These are phyloP conservation scores for Pecoramyces ruminantium DNA, from an alignment of 192 early-diverging fungal species.

Conservation along the genomic window DNA sequence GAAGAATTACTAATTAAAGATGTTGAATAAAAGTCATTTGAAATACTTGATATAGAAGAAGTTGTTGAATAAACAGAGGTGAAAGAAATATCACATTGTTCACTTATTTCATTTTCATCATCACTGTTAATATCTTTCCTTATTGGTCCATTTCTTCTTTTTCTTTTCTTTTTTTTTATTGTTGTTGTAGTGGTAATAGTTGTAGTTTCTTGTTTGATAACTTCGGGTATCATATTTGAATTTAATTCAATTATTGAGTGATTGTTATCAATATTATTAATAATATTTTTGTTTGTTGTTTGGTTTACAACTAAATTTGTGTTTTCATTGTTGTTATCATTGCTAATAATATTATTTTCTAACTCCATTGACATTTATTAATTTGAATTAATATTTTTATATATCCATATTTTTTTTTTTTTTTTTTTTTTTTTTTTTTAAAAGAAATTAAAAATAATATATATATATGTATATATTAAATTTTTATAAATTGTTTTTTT, in stretches of 20 bases:
- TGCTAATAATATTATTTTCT: background rate
- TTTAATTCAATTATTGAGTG: background rate
- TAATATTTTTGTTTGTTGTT: background rate
- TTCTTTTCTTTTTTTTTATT: background rate
- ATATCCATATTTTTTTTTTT: no score
- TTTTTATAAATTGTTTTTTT: no score
- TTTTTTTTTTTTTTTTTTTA: no score
- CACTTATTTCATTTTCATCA: background rate
- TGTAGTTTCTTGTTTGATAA: background rate
- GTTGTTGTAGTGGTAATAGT: background rate
- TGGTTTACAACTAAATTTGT: background rate
- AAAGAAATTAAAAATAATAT: no score
- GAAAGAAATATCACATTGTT: background rate
- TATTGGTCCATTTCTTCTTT: background rate
- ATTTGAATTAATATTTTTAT: no score
- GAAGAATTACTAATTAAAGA: background rate
- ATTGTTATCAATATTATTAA: background rate
- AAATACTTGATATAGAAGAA: background rate
- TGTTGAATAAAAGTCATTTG: background rate
- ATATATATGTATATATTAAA: no score
- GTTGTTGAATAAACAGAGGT: background rate
- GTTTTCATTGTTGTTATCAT: background rate
- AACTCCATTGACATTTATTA: background rate
- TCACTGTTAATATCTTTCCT: background rate
- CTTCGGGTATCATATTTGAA: background rate